These are phyloP conservation scores for Coix lacrymajobi DNA, from an alignment of 176 grass and related monocot genomes.

Conservation along the genomic window DNA sequence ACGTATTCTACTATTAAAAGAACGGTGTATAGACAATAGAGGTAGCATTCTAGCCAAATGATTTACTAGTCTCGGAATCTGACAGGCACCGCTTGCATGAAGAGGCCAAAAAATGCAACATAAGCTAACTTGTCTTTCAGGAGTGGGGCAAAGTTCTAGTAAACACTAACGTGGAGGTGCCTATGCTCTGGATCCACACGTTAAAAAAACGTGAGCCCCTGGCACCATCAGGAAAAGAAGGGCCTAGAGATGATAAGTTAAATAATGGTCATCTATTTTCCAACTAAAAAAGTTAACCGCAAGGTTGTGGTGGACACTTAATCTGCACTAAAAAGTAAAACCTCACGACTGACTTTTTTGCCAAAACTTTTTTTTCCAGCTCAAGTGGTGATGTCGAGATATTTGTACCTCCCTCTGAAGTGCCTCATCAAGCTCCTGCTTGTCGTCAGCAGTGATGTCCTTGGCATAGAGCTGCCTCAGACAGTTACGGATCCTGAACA, in stretches of 20 bases:
- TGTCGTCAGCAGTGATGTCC: slow-evolving; percentile 91
- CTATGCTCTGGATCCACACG: not conserved
- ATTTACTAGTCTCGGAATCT: slow-evolving; percentile 9
- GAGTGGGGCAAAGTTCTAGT: not conserved
- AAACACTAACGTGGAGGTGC: not conserved
- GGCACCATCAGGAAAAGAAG: not conserved
- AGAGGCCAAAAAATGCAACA: not conserved
- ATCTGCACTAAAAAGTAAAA: not conserved
- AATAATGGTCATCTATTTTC: not conserved
- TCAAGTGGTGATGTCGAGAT: not conserved
- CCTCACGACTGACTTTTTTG: not conserved
- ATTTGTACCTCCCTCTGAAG: slow-evolving; percentile 94
- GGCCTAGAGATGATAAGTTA: not conserved
- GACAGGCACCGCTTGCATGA: not conserved
- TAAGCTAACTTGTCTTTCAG: not conserved
- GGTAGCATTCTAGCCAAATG: not conserved
- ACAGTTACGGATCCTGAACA: slow-evolving; percentile 85
- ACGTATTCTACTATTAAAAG: not conserved
- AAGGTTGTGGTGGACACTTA: slow-evolving; percentile 7
- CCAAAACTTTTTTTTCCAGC: not conserved
- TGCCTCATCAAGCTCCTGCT: slow-evolving; percentile 94
- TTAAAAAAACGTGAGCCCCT: not conserved
- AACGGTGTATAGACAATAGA: not conserved
- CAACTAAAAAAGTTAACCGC: not conserved
- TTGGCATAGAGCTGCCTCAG: slow-evolving; percentile 77